Evolutionary conservation across 805 yeast genomes (phyloP), one percentile per base, ranked within the genome.

Genomic region (Yarrowia porcina): DNA sequence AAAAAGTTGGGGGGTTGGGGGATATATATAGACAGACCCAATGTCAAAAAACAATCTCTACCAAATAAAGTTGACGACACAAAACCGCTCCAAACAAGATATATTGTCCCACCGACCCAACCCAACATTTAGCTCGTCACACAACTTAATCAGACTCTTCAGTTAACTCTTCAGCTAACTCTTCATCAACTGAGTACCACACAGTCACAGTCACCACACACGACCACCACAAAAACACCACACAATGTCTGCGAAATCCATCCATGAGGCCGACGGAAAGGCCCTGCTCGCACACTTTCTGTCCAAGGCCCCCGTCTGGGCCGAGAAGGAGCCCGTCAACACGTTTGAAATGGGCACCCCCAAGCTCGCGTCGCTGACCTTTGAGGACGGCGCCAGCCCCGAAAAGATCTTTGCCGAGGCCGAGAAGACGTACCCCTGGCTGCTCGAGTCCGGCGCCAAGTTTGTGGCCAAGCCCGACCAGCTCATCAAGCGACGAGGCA

Each of bases 381-480:
- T 76, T 68, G 73, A 72, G 27, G 68, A 69, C 36, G 69, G 70
- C 47, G 68, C 63, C 18, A 52, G 71, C 36, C 68, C 77, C 57
- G 72, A 72, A 47, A 68, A 65, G 47, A 77, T 76, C 28, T 71
- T 77, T 47, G 71, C 67, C 33, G 64, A 61, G 49, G 77, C 77
- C 61, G 80, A 77, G 69, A 47, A 66, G 64, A 68, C 72, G 44
- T 77, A 71, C 74, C 79, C 81, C 18, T 77, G 81, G 80, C 69
- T 77, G 56, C 67, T 67, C 4, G 69, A 68, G 56, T 62, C 70
- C 20, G 77, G 74, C 17, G 76, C 78, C 33, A 70, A 70, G 66
- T 76, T 78, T 61, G 81, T 77, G 35, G 81, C 80, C 60, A 77
- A 77, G 72, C 81, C 81, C 21, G 81, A 77, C 64, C 80, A 77